A percentile compares a stretch with the other conserved stretches of the same genome.
phyloP scores from a whole-genome alignment of 1,284 basidiomycete species.

The Heterobasidion occidentale region DNA sequence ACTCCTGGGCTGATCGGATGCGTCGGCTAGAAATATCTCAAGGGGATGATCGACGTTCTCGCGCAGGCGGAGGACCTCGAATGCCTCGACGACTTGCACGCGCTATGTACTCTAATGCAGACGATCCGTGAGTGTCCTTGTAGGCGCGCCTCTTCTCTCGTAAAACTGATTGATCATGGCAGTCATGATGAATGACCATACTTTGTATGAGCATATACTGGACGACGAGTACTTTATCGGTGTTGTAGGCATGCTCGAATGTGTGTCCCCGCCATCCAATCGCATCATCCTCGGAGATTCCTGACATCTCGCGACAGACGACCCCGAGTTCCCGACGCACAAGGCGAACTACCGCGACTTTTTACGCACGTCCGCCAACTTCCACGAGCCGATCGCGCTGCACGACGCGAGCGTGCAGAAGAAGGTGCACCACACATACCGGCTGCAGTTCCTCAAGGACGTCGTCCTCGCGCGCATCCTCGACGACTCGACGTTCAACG shows the following conservation, averaged over 20 bases:
- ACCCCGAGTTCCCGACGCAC: constrained; percentile 91
- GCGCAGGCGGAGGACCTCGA: constrained; percentile 90
- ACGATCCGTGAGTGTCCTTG: constrained; percentile 73
- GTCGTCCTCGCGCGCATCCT: constrained; percentile 92
- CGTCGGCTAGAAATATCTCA: constrained; percentile 72
- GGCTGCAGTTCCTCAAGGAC: constrained; percentile 95
- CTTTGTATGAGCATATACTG: constrained; percentile 91
- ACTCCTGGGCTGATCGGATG: neutral
- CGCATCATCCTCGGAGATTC: constrained; percentile 1
- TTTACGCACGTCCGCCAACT: constrained; percentile 73
- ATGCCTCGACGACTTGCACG: constrained; percentile 82
- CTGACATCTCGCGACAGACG: constrained; percentile 50
- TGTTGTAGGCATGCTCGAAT: constrained; percentile 95
- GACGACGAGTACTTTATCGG: constrained; percentile 91
- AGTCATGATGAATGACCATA: constrained; percentile 96
- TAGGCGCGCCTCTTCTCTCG: constrained; percentile 1
- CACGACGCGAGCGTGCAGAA: constrained; percentile 64
- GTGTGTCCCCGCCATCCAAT: constrained; percentile 32
- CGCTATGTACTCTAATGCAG: constrained; percentile 89
- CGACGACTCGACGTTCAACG: constrained; percentile 96
- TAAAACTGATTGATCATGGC: too few species aligned
- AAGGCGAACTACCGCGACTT: constrained; percentile 97
- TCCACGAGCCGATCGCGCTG: constrained; percentile 83
- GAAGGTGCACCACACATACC: constrained; percentile 96
- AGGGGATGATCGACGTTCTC: constrained; percentile 78